Evolutionary conservation across 78 protist species (phyloP), one percentile per base, ranked within the genome.

Genomic region (Dictyostelium citrinum): DNA sequence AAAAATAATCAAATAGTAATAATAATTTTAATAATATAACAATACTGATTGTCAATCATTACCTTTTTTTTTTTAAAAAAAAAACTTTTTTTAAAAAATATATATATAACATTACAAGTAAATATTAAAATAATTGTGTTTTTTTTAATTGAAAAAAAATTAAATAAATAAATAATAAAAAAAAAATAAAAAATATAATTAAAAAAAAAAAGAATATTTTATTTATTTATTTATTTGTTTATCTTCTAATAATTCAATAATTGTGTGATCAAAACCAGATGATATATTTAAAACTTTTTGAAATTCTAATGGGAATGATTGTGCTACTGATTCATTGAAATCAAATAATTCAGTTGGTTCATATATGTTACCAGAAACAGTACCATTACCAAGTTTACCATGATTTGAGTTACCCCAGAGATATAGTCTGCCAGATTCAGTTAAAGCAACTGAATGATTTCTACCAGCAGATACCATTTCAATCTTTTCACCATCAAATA

Each of bases 381-480:
- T 33, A 31, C 92, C 92, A 61, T 58, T 55, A 29, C 92, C 92
- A 5, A 86, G 79, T 45, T 75, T 86, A 31, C 92, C 92, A 39
- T 86, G 58, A 8, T 37, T 24, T 33, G 31, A 39, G 7, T 80
- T 76, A 5, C 92, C 92, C 67, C 67, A 86, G 5, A 67, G 24
- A 43, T 39, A 86, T 10, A 86, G 8, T 49, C 37, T 35, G 10
- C 84, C 84, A 41, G 35, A 33, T 9, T 37, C 31, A 6, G 76
- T 55, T 3, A 86, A 29, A 10, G 49, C 64, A 16, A 46, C 68
- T 5, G 92, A 86, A 24, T 86, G 92, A 29, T 71, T 46, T 76
- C 92, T 33, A 29, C 92, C 92, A 3, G 92, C 92, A 1, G 91
- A 75, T 7, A 84, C 91, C 22, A 10, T 17, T 35, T 14, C 11